phyloP scores from a whole-genome alignment of 495 filamentous ascomycete species.

The Immersiella caudata region DNA sequence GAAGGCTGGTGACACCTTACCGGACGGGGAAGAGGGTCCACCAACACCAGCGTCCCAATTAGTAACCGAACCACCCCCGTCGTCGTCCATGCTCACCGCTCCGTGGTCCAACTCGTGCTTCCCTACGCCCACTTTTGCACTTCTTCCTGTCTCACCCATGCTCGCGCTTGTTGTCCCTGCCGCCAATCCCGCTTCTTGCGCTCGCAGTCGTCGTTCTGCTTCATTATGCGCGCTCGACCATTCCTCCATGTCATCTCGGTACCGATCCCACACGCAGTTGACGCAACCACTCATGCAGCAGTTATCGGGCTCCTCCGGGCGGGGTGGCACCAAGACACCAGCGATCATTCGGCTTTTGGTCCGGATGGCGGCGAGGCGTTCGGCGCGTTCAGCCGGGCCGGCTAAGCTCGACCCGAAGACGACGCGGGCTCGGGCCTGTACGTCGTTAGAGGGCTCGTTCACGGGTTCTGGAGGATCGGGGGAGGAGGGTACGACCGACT shows the following conservation, averaged over 20 bases:
- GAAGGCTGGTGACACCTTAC: conserved; percentile 43
- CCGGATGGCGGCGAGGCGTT: conserved; percentile 59
- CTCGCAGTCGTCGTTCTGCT: conserved; percentile 52
- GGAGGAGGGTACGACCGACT: conserved; percentile 38
- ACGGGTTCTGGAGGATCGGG: conserved; percentile 32
- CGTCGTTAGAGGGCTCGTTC: conserved; percentile 36
- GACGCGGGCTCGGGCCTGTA: conserved; percentile 62
- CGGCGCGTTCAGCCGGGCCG: conserved; percentile 65
- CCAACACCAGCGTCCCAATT: conserved; percentile 62
- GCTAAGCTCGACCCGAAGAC: conserved; percentile 78
- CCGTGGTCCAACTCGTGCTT: conserved; percentile 19
- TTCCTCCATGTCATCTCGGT: conserved; percentile 86
- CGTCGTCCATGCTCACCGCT: conserved; percentile 73
- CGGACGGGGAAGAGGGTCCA: conserved; percentile 27
- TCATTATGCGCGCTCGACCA: conserved; percentile 67
- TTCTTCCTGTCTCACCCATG: conserved; percentile 19
- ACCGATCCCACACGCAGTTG: conserved; percentile 95
- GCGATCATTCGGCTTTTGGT: conserved; percentile 63
- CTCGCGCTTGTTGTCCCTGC: conserved; percentile 32
- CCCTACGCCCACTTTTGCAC: conserved; percentile 12
- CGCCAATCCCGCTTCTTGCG: conserved; percentile 28
- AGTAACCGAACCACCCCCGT: conserved; percentile 72
- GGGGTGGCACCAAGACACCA: conserved; percentile 78
- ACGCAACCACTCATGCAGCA: conserved; percentile 99
- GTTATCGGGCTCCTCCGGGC: conserved; percentile 90